Percentiles rank a stretch among this genome's conserved stretches.
These are phyloP conservation scores for Mycocalia duriaeana DNA, from an alignment of 1,284 basidiomycete species.

Conservation along the genomic window DNA sequence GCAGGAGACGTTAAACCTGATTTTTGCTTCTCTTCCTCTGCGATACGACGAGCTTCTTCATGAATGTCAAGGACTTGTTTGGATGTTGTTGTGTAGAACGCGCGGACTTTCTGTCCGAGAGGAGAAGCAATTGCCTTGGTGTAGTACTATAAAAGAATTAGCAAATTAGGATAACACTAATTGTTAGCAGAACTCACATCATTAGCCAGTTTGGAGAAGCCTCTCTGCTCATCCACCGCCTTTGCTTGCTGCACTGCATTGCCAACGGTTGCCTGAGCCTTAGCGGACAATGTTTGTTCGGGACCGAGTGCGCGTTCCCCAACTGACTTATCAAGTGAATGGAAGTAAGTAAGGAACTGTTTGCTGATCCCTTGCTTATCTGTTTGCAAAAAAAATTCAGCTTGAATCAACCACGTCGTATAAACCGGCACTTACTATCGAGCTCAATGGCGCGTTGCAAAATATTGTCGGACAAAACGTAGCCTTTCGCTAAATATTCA, in stretches of 20 bases:
- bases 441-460: constrained; percentile 84
- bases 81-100: constrained; percentile 76
- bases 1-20: not conserved
- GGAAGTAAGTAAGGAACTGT: constrained; percentile 77
- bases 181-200: constrained; percentile 44
- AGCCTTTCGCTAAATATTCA: constrained; percentile 87
- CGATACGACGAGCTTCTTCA: constrained; percentile 80
- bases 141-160: constrained; percentile 61
- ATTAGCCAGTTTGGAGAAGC: constrained; percentile 61
- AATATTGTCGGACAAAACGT: constrained; percentile 74
- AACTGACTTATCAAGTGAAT: constrained; percentile 61
- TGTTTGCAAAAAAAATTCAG: constrained; percentile 21
- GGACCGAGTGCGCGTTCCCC: constrained; percentile 67
- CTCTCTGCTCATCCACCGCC: constrained; percentile 78
- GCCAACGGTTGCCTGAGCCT: constrained; percentile 60
- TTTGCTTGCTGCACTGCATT: constrained; percentile 62
- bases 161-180: constrained; percentile 3
- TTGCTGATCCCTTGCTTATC: constrained; percentile 84
- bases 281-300: constrained; percentile 70
- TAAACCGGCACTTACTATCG: constrained; percentile 53
- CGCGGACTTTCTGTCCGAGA: constrained; percentile 68
- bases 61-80: constrained; percentile 85
- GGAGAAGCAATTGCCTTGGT: constrained; percentile 68
- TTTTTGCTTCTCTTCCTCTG: constrained; percentile 49
- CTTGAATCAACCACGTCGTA: not conserved